Base-by-base conservation (phyloP, 257 asterid genomes). In the Cordia subcordata region DNA sequence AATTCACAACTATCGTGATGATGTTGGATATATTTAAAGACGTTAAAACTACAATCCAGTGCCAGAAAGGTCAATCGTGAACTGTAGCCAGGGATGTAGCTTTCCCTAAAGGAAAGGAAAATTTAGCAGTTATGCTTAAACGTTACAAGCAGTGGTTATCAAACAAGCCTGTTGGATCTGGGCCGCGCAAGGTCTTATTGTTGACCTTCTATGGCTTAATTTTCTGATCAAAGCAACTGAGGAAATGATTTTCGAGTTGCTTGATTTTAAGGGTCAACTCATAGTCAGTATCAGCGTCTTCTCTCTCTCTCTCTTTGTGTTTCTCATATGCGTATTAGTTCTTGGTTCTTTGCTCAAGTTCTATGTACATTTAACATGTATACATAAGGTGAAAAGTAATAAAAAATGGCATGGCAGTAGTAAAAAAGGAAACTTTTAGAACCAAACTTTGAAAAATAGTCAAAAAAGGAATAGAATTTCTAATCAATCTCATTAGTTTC, bases 41-140 rank as follows among this genome's bases (percentile, higher is more conserved):
- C 13, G 88, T 87, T 11, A 97, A 93, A 64, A 68, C 62, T 0
- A 95, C 97, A 9, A 86, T 93, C 35, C 85, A 96, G n/a, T 80
- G 82, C 63, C 82, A 97, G 11, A 93, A 93, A 82, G 99, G 99
- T 22, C 75, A 97, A 66, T 75, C 94, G 15, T 97, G 99, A 47
- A 93, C 99, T 22, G 97, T 97, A 21, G 99, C 99, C 4, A 97
- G 99, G n/a, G 99, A 89, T 10, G 97, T 93, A n/a, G 99, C 99
- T 45, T 93, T 89, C 46, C 99, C 96, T 0, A 81, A 78, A 76
- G 99, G 99, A 18, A 93, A 93, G 74, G 90, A 79, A 35, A 93
- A 93, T 65, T 64, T 92, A 74, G 86, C 96, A 14, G 79, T 97
- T 0, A 97, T 89, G 22, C 94, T 93, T 20, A 93, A 93, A 67